Evolutionary conservation across 2,329 filamentous ascomycete species (phyloP), one percentile per base, ranked within the genome.

Genomic region (Penicillium concentricum): DNA sequence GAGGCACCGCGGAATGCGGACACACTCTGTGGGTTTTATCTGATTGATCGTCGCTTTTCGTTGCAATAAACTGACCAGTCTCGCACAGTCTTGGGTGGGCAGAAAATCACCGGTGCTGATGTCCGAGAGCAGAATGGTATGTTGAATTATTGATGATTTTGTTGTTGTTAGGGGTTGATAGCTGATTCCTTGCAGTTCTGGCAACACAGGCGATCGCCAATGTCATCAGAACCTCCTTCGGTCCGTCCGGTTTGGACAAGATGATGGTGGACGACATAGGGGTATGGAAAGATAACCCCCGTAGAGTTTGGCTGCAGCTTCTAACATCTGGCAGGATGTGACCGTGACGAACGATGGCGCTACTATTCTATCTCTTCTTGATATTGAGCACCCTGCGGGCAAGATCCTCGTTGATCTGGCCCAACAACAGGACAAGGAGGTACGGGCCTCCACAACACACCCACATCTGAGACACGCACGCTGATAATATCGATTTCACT

Each of bases 201-300:
- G 94, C 94, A 66, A 97, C 94, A 44, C 92, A 97, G 76, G 92
- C 93, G 58, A 97, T 99, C 72, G 89, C 94, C 70, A 99, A 97
- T 86, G 92, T 99, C 58, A 92, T 99, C 76, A 97, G 96, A 82
- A 96, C 91, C 78, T 99, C 94, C 16, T 99, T 99, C 74, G 94
- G 94, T 54, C 94, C 94, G 50, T 96, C 91, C 61, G 94, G 94
- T 47, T 84, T 99, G 65, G 94, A 99, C 76, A 99, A 99, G 85
- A 99, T 99, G 94, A 97, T 99, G 94, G 94, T 99, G 69, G 94
- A 99, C 79, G 94, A 99, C 75, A 97, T 99, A 76, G 94, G 94
- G 72, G 89, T 91, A 85, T 69, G 87, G 69, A 61, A 45, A 47
- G 38, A 61, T 63, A 54, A 58, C 62, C 61, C 66, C 64, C 65